phyloP scores from a whole-genome alignment of 108 stramenopile species.

The Skeletonema tropicum region DNA sequence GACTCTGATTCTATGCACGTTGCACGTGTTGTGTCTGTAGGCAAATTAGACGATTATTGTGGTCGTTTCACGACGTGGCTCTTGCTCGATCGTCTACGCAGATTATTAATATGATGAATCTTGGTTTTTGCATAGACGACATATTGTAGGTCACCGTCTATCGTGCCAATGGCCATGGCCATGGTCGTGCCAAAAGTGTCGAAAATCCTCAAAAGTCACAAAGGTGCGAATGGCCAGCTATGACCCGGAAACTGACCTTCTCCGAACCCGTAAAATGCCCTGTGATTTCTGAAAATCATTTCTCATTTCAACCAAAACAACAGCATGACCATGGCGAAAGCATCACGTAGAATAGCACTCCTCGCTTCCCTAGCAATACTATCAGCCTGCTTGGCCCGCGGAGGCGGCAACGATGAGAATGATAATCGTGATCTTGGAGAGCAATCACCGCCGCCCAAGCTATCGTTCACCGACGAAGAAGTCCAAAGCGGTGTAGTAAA shows the following conservation, averaged over 20 bases:
- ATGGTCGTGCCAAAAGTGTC: no score
- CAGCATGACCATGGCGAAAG: not conserved
- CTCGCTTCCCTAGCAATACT: not conserved
- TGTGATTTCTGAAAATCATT: no score
- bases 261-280: not conserved
- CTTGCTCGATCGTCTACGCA: no score
- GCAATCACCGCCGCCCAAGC: constrained; percentile 27
- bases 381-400: not conserved
- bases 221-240: not conserved
- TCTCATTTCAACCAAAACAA: no score
- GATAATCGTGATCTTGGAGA: not conserved
- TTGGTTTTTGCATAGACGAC: no score
- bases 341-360: not conserved
- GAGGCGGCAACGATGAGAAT: not conserved
- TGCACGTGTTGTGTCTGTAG: not conserved
- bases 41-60: not conserved
- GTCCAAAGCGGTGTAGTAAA: constrained; percentile 2
- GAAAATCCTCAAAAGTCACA: no score
- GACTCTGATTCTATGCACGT: no score
- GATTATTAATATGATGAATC: not conserved
- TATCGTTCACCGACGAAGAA: constrained; percentile 30
- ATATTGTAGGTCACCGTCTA: no score
- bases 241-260: not conserved
- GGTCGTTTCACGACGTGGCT: no score
- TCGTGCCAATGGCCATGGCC: no score